Conservation (phyloP, 305 asterid species). For the Solanum hybrid region DNA sequence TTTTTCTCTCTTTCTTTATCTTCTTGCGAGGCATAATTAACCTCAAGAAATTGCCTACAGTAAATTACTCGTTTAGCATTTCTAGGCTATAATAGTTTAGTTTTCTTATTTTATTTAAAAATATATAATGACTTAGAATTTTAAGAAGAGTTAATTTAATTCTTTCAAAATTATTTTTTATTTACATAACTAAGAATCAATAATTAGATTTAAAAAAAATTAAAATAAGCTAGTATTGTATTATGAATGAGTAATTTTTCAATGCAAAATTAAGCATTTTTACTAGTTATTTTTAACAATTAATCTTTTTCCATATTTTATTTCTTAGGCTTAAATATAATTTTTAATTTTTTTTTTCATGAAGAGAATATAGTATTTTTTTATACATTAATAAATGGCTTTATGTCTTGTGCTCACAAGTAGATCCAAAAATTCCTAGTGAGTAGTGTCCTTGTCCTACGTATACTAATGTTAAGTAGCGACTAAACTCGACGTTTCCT, state of each 20-base stretch:
- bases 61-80: background rate
- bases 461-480: background rate
- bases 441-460: background rate
- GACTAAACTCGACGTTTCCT: background rate
- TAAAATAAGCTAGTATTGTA: no score
- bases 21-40: background rate
- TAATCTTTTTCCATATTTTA: no score
- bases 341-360: no score
- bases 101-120: no score
- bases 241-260: no score
- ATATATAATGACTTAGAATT: no score
- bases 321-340: no score
- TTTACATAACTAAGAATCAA: background rate
- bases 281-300: no score
- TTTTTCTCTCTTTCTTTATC: background rate
- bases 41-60: background rate
- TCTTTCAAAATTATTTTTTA: no score
- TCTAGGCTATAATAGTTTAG: background rate
- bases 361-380: no score
- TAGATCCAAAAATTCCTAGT: background rate
- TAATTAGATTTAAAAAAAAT: no score
- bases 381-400: background rate
- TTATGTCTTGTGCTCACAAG: slow-evolving; percentile 3
- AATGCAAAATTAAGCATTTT: background rate
- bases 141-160: no score